These are phyloP conservation scores for Leccinum ochraceum DNA, from an alignment of 768 basidiomycete genomes.

Conservation along the genomic window DNA sequence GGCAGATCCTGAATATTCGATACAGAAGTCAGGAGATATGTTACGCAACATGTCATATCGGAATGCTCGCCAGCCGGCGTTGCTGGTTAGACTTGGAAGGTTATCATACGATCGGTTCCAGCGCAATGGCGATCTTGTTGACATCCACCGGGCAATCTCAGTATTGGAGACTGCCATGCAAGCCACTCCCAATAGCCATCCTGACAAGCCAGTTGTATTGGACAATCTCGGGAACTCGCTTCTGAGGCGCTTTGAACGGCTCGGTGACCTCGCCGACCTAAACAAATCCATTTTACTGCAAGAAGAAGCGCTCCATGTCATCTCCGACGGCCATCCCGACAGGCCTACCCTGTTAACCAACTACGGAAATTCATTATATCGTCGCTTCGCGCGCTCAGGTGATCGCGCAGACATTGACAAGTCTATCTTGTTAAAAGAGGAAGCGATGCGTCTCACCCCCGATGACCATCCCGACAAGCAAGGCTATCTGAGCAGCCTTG, in stretches of 20 bases:
- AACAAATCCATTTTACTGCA: not conserved
- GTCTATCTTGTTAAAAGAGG: not conserved
- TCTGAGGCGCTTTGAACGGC: not conserved
- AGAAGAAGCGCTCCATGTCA: not conserved
- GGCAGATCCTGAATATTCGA: not conserved
- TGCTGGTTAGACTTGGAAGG: not conserved
- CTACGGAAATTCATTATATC: not conserved
- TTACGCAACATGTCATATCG: not conserved
- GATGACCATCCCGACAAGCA: not conserved
- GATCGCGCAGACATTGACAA: not conserved
- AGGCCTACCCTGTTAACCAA: not conserved
- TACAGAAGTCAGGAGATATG: not conserved
- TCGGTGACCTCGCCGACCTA: not conserved
- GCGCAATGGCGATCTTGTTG: not conserved
- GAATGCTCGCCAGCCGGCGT: not conserved
- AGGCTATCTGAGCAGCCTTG: not conserved
- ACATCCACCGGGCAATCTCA: not conserved
- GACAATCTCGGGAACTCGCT: not conserved
- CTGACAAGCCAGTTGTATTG: not conserved
- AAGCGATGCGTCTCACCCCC: not conserved
- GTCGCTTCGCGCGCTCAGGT: not conserved
- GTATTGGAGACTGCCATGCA: not conserved
- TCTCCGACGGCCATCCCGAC: not conserved
- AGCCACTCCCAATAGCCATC: not conserved
- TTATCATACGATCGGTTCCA: not conserved